Evolutionary conservation across 2,329 filamentous ascomycete genomes (phyloP), one percentile per base, ranked within the genome.

Genomic region (Aureobasidium melanogenum): DNA sequence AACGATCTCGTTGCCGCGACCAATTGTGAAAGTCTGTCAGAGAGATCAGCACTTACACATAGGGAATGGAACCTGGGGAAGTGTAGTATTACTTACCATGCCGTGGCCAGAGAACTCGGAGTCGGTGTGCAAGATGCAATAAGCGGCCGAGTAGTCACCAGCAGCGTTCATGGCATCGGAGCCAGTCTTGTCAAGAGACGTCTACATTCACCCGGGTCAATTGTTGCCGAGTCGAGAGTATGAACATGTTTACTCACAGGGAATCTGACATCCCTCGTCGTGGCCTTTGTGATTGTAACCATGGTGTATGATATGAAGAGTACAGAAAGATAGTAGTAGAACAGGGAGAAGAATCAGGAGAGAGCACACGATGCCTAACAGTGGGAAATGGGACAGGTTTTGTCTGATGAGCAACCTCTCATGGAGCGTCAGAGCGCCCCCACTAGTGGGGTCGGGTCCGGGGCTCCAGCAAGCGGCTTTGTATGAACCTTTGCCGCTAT

Each of bases 111-210:
- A 80, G 70, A 82, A 82, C 12, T 81, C 71, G 0, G 88, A 87
- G 72, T 95, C 88, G 0, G 91, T 96, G 71, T 90, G 79, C 52
- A 97, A 79, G 69, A 96, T 93, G 74, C 91, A 96, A 80, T 96
- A 97, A n/a, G 92, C 91, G 14, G 91, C 82, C 1, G 91, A 96
- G 77, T 96, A 96, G 76, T 96, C 91, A 64, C 91, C 89, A 2
- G 91, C 91, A 3, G 89, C 88, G 72, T 97, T 96, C 92, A 96
- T 97, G 70, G 91, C 92, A 83, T 97, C 92, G 9, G 90, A 95
- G 69, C 91, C 91, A n/a, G 91, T 96, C 79, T 93, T 94, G 77
- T 96, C 91, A 64, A 97, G 85, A 43, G 91, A 96, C n/a, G 91
- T 97, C 74, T 84, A 56, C 8, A 24, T 22, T 36, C 19, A 38